Percentiles rank a stretch among this genome's conserved stretches.
Conservation (phyloP, 2,329 filamentous ascomycete species). For the Elsinoe perseae region DNA sequence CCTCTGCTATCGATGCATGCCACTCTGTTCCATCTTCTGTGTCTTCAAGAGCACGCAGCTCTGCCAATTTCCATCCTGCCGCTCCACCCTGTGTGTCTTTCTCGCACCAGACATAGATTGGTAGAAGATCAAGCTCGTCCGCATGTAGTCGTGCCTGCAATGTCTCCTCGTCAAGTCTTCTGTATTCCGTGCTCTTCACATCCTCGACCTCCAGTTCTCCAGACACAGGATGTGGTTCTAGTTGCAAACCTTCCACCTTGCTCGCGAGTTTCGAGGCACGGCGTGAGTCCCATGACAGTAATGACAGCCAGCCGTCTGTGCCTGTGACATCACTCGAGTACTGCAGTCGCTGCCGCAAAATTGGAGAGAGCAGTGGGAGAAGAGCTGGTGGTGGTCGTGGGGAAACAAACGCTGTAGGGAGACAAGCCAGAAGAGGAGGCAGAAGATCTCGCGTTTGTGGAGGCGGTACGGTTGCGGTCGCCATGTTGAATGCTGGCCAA, state of each 20-base stretch:
- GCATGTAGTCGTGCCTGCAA: conserved; percentile 60
- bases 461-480: conserved; percentile 40
- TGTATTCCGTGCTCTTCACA: conserved; percentile 53
- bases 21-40: conserved; percentile 49
- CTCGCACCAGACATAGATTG: conserved; percentile 63
- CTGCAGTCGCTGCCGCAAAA: conserved; percentile 54
- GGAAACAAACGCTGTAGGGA: conserved; percentile 54
- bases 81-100: conserved; percentile 51
- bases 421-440: conserved; percentile 55
- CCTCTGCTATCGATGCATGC: conserved; percentile 51
- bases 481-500: conserved; percentile 36
- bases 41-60: conserved; percentile 54
- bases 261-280: conserved; percentile 53
- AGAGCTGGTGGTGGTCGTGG: conserved; percentile 53
- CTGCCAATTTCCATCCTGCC: conserved; percentile 64
- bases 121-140: conserved; percentile 53
- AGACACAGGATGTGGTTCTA: conserved; percentile 74
- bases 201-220: conserved; percentile 73
- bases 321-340: conserved; percentile 42
- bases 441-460: conserved; percentile 51
- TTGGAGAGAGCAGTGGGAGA: conserved; percentile 54
- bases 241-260: conserved; percentile 52
- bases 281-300: conserved; percentile 60
- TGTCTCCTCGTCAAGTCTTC: conserved; percentile 67
- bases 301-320: conserved; percentile 55